A percentile compares a stretch with the other conserved stretches of the same genome.
Evolutionary conservation across 257 asterid genomes (phyloP).

Genomic region (Misopates orontium): DNA sequence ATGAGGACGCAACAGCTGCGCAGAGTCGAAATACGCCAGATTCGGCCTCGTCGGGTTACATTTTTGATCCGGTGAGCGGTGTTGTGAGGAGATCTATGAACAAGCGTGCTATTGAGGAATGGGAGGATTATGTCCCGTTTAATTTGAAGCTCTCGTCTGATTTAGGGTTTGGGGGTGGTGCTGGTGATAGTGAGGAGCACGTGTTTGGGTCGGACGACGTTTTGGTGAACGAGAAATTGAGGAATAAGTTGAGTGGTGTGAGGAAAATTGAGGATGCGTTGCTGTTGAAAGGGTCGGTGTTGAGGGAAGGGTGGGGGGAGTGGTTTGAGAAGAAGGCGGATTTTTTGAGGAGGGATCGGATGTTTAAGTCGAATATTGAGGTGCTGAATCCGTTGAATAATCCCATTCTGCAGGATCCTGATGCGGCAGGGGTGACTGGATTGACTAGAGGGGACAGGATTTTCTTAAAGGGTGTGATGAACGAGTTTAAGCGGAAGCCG

Average conservation of each 20-base stretch:
- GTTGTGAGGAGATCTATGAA: constrained; percentile 75
- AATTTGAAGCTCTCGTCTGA: constrained; percentile 53
- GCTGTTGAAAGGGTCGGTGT: constrained; percentile 75
- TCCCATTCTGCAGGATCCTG: constrained; percentile 91
- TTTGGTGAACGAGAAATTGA: constrained; percentile 67
- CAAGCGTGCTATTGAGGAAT: constrained; percentile 78
- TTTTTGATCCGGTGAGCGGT: constrained; percentile 59
- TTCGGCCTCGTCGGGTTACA: constrained; percentile 47
- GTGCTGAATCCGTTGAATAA: constrained; percentile 73
- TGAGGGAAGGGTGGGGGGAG: constrained; percentile 98
- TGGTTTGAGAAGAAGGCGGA: constrained; percentile 96
- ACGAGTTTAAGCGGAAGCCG: constrained; percentile 63
- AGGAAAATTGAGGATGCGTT: constrained; percentile 73
- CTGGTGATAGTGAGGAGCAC: constrained; percentile 31
- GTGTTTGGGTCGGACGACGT: constrained; percentile 80
- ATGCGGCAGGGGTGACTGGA: constrained; percentile 69
- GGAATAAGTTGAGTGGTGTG: constrained; percentile 59
- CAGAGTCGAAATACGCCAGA: constrained; percentile 34
- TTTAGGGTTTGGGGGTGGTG: constrained; percentile 52
- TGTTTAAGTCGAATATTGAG: constrained; percentile 84
- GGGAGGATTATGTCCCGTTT: constrained; percentile 89
- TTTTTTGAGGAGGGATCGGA: constrained; percentile 79
- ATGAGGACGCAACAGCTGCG: constrained; percentile 43
- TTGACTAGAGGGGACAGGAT: constrained; percentile 82
- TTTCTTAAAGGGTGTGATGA: constrained; percentile 55